A percentile compares a stretch with the other conserved stretches of the same genome.
These are phyloP conservation scores for Casuarina glauca DNA, from an alignment of 306 rosid species.

Conservation along the genomic window DNA sequence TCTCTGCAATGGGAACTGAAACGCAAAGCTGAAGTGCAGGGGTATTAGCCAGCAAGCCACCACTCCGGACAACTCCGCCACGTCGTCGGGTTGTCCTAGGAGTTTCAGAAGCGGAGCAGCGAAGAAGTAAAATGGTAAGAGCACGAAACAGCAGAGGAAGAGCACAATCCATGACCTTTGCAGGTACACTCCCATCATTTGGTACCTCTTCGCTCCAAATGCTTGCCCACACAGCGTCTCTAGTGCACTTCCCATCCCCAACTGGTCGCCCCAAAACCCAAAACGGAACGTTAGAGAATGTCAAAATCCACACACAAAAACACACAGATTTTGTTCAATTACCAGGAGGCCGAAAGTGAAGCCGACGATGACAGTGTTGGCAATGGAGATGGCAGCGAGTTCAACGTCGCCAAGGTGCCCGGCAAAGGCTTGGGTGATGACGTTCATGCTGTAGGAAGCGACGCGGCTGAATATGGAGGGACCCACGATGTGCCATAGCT, in stretches of 20 bases:
- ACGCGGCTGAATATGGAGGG: conserved; percentile 75
- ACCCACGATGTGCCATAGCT: conserved; percentile 74
- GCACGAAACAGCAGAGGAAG: conserved; percentile 23
- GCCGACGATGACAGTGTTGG: conserved; percentile 74
- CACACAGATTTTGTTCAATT: neutral
- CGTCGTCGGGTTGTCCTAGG: conserved; percentile 37
- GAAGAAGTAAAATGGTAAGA: conserved; percentile 28
- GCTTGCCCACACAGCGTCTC: conserved; percentile 52
- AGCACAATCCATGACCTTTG: conserved; percentile 47
- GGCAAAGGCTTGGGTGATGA: conserved; percentile 72
- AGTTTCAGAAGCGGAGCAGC: conserved; percentile 36
- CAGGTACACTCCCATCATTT: conserved; percentile 37
- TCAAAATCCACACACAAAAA: neutral
- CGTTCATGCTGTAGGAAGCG: conserved; percentile 62
- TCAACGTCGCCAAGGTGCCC: conserved; percentile 72
- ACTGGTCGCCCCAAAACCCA: conserved; percentile 11
- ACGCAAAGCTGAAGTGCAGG: conserved; percentile 35
- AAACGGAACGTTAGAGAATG: neutral
- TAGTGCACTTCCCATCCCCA: conserved; percentile 50
- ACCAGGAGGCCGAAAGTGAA: conserved; percentile 84
- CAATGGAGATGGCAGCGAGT: conserved; percentile 72
- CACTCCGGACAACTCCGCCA: conserved; percentile 33
- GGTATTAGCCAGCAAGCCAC: conserved; percentile 38
- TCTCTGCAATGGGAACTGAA: conserved; percentile 34
- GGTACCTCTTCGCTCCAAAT: conserved; percentile 39